phyloP scores from a whole-genome alignment of 371 early-diverging fungal genomes.

The Mortierella sp. region DNA sequence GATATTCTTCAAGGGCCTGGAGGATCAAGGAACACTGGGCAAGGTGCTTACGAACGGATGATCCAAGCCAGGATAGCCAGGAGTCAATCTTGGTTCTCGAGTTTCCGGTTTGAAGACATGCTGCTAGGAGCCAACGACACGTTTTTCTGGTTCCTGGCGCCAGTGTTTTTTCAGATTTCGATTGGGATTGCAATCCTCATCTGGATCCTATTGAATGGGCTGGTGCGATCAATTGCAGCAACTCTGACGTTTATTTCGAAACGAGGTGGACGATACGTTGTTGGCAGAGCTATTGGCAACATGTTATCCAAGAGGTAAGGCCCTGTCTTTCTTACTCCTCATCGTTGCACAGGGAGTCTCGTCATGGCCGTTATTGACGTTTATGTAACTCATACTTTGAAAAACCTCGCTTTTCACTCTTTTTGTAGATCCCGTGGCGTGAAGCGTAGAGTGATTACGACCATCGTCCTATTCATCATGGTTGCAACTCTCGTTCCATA shows the following conservation, averaged over 20 bases:
- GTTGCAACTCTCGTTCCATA: slow-evolving; percentile 83
- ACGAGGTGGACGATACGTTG: slow-evolving; percentile 27
- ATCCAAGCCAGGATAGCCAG: slow-evolving; percentile 29
- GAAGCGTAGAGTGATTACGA: slow-evolving; percentile 65
- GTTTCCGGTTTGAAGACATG: slow-evolving; percentile 56
- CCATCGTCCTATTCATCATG: slow-evolving; percentile 66
- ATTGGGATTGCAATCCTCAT: slow-evolving; percentile 63
- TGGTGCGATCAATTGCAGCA: slow-evolving; percentile 37
- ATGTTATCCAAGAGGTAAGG: slow-evolving; percentile 48
- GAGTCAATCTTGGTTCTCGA: slow-evolving; percentile 26
- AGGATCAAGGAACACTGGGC: slow-evolving; percentile 10
- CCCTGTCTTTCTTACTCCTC: not conserved
- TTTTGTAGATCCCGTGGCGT: slow-evolving; percentile 53
- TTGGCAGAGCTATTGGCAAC: slow-evolving; percentile 38
- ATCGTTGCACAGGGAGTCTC: no score
- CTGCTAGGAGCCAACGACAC: slow-evolving; percentile 67
- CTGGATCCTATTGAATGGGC: slow-evolving; percentile 56
- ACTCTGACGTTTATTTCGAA: slow-evolving; percentile 34
- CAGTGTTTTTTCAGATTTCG: slow-evolving; percentile 61
- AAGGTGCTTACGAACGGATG: slow-evolving; percentile 48
- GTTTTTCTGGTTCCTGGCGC: slow-evolving; percentile 74
- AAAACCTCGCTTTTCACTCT: not conserved
- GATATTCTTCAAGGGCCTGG: slow-evolving; percentile 24
- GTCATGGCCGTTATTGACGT: no score
- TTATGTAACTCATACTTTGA: no score